Conservation (phyloP, 2,329 filamentous ascomycete genomes). For the Talaromyces amestolkiae region DNA sequence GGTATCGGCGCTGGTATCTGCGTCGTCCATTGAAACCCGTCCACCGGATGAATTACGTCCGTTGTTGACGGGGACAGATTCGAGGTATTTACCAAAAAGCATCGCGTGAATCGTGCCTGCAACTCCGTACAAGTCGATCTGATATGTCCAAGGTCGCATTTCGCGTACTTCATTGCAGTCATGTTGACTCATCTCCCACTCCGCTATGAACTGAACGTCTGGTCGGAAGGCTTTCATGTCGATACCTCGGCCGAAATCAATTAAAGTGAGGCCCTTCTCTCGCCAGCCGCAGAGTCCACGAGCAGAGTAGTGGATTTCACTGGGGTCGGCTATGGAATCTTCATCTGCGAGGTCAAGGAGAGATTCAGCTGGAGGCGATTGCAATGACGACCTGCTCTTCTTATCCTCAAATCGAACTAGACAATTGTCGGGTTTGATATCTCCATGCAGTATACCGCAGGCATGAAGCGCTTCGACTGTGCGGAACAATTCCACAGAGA, state of each 20-base stretch:
- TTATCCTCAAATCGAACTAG: constrained; percentile 73
- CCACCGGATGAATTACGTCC: constrained; percentile 15
- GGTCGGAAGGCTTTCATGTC: constrained; percentile 83
- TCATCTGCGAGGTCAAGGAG: constrained; percentile 30
- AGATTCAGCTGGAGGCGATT: constrained; percentile 28
- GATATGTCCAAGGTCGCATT: constrained; percentile 91
- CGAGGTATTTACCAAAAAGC: constrained; percentile 92
- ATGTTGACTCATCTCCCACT: constrained; percentile 84
- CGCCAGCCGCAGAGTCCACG: constrained; percentile 77
- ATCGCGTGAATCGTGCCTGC: constrained; percentile 85
- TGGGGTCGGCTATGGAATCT: constrained; percentile 27
- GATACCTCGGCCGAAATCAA: constrained; percentile 92
- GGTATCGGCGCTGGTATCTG: background rate
- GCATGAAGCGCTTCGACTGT: constrained; percentile 83
- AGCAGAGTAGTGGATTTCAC: constrained; percentile 61
- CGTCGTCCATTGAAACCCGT: constrained; percentile 15
- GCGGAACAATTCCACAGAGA: constrained; percentile 84
- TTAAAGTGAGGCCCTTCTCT: constrained; percentile 75
- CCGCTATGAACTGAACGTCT: constrained; percentile 83
- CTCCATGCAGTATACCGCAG: constrained; percentile 79
- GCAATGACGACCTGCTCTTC: constrained; percentile 19
- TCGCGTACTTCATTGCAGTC: constrained; percentile 97
- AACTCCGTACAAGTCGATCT: constrained; percentile 92
- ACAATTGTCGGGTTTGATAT: constrained; percentile 94
- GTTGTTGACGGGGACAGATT: constrained; percentile 58